These are phyloP conservation scores for Ceratobasidium sp. DNA, from an alignment of 1,284 basidiomycete genomes.

Conservation along the genomic window DNA sequence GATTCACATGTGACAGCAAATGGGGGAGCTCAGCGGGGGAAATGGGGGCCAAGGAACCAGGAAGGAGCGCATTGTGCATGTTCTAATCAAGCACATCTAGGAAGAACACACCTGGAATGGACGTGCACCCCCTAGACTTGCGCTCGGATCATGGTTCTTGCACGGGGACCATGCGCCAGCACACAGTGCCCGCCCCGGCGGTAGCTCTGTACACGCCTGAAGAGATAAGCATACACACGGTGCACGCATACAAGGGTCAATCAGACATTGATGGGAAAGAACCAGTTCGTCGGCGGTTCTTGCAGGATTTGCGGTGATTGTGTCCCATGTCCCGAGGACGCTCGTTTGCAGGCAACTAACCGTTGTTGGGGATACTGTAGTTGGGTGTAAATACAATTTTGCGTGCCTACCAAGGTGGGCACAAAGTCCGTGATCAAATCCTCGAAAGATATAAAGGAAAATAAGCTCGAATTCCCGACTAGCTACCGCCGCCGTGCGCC, in stretches of 20 bases:
- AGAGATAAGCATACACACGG: conserved; percentile 17
- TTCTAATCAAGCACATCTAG: conserved; percentile 14
- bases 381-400: conserved; percentile 41
- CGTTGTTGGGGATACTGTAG: conserved; percentile 38
- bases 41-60: background rate
- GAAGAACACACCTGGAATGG: conserved; percentile 1
- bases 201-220: background rate
- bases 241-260: background rate
- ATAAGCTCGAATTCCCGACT: conserved; percentile 18
- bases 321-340: background rate
- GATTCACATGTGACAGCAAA: conserved; percentile 8
- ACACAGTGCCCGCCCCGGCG: conserved; percentile 10
- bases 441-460: conserved; percentile 34
- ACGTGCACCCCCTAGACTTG: conserved; percentile 7
- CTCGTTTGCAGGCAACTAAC: conserved; percentile 28
- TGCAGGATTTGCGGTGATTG: conserved; percentile 16
- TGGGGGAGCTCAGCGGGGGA: background rate
- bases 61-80: background rate
- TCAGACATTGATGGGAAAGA: conserved; percentile 18
- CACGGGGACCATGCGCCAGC: background rate
- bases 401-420: conserved; percentile 30
- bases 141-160: background rate
- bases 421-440: conserved; percentile 33
- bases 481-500: conserved; percentile 29
- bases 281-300: conserved; percentile 1